Conservation (phyloP, 768 basidiomycete genomes). For the Suillus plorans region DNA sequence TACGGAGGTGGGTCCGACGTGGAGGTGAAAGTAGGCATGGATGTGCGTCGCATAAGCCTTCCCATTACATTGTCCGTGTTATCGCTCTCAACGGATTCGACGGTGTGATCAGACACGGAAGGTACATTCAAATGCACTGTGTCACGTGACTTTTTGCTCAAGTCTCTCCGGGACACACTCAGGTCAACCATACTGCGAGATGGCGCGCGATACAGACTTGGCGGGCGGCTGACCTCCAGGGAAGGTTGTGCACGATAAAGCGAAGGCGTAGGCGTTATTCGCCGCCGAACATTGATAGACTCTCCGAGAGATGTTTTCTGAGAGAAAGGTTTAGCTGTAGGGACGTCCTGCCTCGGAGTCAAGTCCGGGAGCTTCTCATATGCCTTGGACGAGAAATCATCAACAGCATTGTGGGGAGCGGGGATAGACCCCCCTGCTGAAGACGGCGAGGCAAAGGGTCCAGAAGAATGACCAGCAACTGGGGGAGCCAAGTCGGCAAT, state of each 20-base stretch:
- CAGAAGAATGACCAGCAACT: slow-evolving; percentile 6
- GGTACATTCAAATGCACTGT: slow-evolving; percentile 9
- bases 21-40: slow-evolving; percentile 67
- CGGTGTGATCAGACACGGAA: slow-evolving; percentile 15
- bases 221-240: slow-evolving; percentile 22
- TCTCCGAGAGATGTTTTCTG: slow-evolving; percentile 14
- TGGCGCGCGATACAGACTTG: slow-evolving; percentile 55
- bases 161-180: slow-evolving; percentile 27
- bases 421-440: not conserved
- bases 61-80: slow-evolving; percentile 32
- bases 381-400: slow-evolving; percentile 11
- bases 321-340: slow-evolving; percentile 18
- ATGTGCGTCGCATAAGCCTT: slow-evolving; percentile 56
- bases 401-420: not conserved
- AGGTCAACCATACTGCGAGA: slow-evolving; percentile 70
- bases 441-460: slow-evolving; percentile 4
- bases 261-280: slow-evolving; percentile 7
- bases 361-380: slow-evolving; percentile 8
- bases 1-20: slow-evolving; percentile 68
- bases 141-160: slow-evolving; percentile 20
- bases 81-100: slow-evolving; percentile 20
- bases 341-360: slow-evolving; percentile 13
- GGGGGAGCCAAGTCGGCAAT: slow-evolving; percentile 4
- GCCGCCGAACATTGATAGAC: slow-evolving; percentile 2
- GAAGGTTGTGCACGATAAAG: slow-evolving; percentile 8